Percentiles rank a stretch among this genome's conserved stretches.
Evolutionary conservation across 2,329 filamentous ascomycete species (phyloP).

Genomic region (Monilinia fructigena): DNA sequence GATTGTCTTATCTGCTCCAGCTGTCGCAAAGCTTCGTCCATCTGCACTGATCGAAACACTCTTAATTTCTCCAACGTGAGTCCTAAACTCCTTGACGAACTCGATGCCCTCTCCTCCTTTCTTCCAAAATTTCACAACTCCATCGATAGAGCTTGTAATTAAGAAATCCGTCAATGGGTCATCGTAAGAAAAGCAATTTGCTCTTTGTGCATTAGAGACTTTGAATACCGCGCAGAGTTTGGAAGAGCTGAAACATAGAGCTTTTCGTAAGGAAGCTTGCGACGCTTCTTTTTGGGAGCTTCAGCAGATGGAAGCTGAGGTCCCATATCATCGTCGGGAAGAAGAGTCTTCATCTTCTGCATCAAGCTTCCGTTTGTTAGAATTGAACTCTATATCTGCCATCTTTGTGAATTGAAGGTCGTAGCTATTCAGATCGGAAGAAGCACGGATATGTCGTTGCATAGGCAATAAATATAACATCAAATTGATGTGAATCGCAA

Average conservation of each 20-base stretch:
- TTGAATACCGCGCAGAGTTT: slow-evolving; percentile 77
- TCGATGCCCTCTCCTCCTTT: slow-evolving; percentile 87
- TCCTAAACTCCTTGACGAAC: slow-evolving; percentile 97
- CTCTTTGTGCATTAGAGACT: slow-evolving; percentile 98
- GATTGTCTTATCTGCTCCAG: slow-evolving; percentile 72
- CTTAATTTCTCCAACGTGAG: slow-evolving; percentile 80
- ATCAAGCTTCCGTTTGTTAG: slow-evolving; percentile 52
- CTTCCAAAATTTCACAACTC: slow-evolving; percentile 99
- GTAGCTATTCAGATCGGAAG: neutral
- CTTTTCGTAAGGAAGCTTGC: slow-evolving; percentile 90
- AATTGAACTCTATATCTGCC: slow-evolving; percentile 42
- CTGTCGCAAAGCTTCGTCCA: slow-evolving; percentile 89
- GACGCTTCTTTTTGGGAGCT: slow-evolving; percentile 83
- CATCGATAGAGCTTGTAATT: slow-evolving; percentile 89
- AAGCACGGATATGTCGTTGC: neutral
- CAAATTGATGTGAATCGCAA: slow-evolving; percentile 3
- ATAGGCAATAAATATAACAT: neutral
- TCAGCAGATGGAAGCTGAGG: slow-evolving; percentile 80
- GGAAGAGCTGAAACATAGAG: slow-evolving; percentile 91
- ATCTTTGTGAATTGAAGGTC: slow-evolving; percentile 32
- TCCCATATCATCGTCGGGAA: slow-evolving; percentile 86
- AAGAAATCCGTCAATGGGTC: slow-evolving; percentile 89
- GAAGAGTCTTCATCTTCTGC: slow-evolving; percentile 47
- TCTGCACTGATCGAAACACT: slow-evolving; percentile 85
- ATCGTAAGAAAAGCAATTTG: slow-evolving; percentile 84